A percentile compares a stretch with the other conserved stretches of the same genome.
These are phyloP conservation scores for Trifolium dubium DNA, from an alignment of 306 rosid species.

Conservation along the genomic window DNA sequence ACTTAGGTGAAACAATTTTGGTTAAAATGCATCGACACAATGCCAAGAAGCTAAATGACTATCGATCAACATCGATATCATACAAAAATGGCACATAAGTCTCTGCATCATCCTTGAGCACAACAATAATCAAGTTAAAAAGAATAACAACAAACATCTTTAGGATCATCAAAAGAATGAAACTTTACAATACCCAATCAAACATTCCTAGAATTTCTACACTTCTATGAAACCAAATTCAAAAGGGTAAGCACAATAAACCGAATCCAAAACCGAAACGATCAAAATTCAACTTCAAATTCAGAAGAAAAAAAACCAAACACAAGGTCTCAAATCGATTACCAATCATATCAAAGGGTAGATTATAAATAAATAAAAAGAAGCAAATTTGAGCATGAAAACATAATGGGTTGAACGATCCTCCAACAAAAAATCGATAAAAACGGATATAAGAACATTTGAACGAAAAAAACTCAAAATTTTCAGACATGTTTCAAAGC, in stretches of 20 bases:
- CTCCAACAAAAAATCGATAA: background rate
- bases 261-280: constrained; percentile 3
- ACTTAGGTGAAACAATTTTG: background rate
- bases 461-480: constrained; percentile 27
- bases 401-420: constrained; percentile 39
- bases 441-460: background rate
- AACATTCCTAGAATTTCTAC: constrained; percentile 11
- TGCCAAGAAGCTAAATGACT: background rate
- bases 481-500: background rate
- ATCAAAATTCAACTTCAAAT: background rate
- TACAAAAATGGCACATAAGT: background rate
- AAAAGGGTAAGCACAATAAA: background rate
- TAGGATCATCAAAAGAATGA: constrained; percentile 27
- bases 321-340: constrained; percentile 8
- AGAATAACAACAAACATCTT: constrained; percentile 1
- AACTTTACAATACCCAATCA: constrained; percentile 25
- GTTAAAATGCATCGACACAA: background rate
- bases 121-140: constrained; percentile 21
- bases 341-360: background rate
- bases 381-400: constrained; percentile 29
- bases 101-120: constrained; percentile 18
- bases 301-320: background rate
- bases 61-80: constrained; percentile 11
- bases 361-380: background rate
- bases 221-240: constrained; percentile 15